Evolutionary conservation across 2,329 filamentous ascomycete species (phyloP).

Genomic region (Penicillium expansum): DNA sequence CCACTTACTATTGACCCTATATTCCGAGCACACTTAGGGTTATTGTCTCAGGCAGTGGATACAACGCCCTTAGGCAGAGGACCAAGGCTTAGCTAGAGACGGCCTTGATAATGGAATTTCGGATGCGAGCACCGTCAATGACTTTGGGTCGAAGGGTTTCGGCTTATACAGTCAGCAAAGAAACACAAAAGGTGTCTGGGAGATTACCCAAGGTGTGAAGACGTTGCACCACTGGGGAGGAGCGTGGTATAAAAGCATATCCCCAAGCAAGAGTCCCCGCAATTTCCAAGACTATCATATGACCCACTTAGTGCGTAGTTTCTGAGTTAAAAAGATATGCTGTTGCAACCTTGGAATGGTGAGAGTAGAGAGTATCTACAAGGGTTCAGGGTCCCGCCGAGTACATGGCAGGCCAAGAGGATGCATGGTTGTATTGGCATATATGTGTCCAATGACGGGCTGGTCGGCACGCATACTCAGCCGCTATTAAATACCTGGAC

Average conservation of each 20-base stretch:
- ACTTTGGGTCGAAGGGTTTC: background rate
- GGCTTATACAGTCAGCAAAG: constrained; percentile 11
- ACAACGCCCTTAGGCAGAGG: background rate
- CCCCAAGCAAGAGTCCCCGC: background rate
- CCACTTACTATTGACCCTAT: background rate
- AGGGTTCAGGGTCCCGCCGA: background rate
- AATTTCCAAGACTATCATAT: constrained; percentile 1
- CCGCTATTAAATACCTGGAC: no score
- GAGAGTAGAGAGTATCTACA: background rate
- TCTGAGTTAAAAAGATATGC: background rate
- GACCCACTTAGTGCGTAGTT: constrained; percentile 1
- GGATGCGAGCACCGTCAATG: background rate
- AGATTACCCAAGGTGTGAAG: background rate
- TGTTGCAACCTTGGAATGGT: background rate
- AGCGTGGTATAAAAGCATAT: background rate
- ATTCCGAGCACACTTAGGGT: background rate
- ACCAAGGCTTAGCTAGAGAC: background rate
- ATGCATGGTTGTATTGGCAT: background rate
- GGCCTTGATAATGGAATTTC: background rate
- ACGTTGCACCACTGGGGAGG: constrained; percentile 1
- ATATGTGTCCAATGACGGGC: background rate
- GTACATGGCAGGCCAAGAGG: background rate
- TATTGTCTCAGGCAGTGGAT: background rate
- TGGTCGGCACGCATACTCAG: background rate
- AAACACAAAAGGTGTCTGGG: background rate